Base-by-base conservation (phyloP, 2,329 filamentous ascomycete species). In the Trichoderma lentiforme region DNA sequence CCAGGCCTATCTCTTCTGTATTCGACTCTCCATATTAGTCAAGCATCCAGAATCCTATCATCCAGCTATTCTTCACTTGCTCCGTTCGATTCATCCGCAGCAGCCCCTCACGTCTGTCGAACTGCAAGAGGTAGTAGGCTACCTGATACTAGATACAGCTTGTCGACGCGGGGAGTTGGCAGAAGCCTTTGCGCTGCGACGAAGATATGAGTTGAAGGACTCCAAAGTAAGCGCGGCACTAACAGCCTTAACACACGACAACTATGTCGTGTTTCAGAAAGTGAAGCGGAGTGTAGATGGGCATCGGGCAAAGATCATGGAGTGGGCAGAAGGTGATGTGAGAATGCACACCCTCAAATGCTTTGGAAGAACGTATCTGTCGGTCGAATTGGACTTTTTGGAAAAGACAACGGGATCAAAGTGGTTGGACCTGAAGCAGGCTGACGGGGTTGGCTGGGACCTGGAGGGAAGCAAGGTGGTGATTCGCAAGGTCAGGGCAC, bases 1-100 rank as follows among this genome's bases (percentile, higher is more conserved):
- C n/a, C 91, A 94, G 76, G 93, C 91, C 18, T 97, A 98, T 82
- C 90, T 97, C 74, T 98, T 98, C 85, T 94, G 93, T 77, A 93
- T 97, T 76, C 92, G 95, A 70, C 86, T 95, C 30, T 91, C 93
- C 28, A 91, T 99, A 74, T 88, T 97, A 39, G 90, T 92, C 71
- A 90, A 91, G 74, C 91, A 97, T 76, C 92, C 92, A 76, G 93
- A 97, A 76, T 94, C 94, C 1, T 99, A 98, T 80, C 92, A 95
- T 74, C 94, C 95, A 0, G 94, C 95, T 1, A 88, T 98, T 26
- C 87, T 92, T 51, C 90, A 97, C 76, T 87, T 98, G 2, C 85
- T 99, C 14, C 87, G 90, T 58, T 83, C 84, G 8, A 90, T 98
- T 73, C 92, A 97, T 76, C 84, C 87, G 0, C 81, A 85, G 2